A percentile compares a stretch with the other conserved stretches of the same genome.
Conservation (phyloP, 148 eudicot genomes). For the Fagopyrum homotropicum region DNA sequence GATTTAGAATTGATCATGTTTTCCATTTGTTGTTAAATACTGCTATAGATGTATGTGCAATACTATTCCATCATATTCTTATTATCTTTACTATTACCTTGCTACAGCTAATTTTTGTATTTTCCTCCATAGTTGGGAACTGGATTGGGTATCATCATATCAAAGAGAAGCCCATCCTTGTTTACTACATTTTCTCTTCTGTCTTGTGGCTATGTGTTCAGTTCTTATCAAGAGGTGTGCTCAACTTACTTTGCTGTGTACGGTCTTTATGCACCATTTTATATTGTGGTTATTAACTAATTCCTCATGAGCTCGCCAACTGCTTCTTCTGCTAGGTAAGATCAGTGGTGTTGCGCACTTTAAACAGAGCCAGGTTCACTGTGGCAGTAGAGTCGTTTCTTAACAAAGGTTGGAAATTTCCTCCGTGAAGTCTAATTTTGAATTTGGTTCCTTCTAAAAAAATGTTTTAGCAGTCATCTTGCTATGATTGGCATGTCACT, state of each 20-base stretch:
- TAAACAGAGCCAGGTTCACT: slow-evolving; percentile 82
- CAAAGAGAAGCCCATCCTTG: slow-evolving; percentile 81
- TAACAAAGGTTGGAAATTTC: slow-evolving; percentile 52
- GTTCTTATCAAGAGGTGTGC: slow-evolving; percentile 89
- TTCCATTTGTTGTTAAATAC: not conserved
- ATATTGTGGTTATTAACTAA: not conserved
- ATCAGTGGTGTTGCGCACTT: slow-evolving; percentile 78
- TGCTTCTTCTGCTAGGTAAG: slow-evolving; percentile 47
- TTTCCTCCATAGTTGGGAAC: slow-evolving; percentile 73
- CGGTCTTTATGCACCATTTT: not conserved
- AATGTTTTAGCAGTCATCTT: not conserved
- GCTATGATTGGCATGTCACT: not conserved
- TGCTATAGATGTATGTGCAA: not conserved
- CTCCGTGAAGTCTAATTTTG: not conserved
- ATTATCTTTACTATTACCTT: not conserved
- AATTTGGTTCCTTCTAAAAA: not conserved
- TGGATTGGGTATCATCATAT: slow-evolving; percentile 79
- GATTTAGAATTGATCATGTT: not conserved
- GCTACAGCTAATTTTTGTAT: not conserved
- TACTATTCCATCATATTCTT: not conserved
- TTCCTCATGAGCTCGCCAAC: not conserved
- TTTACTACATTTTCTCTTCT: slow-evolving; percentile 69
- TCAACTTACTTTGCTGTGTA: not conserved
- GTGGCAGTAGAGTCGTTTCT: slow-evolving; percentile 90
- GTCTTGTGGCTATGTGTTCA: slow-evolving; percentile 85